A percentile compares a stretch with the other conserved stretches of the same genome.
Evolutionary conservation across 495 filamentous ascomycete genomes (phyloP).

Genomic region (Neurospora pannonica): DNA sequence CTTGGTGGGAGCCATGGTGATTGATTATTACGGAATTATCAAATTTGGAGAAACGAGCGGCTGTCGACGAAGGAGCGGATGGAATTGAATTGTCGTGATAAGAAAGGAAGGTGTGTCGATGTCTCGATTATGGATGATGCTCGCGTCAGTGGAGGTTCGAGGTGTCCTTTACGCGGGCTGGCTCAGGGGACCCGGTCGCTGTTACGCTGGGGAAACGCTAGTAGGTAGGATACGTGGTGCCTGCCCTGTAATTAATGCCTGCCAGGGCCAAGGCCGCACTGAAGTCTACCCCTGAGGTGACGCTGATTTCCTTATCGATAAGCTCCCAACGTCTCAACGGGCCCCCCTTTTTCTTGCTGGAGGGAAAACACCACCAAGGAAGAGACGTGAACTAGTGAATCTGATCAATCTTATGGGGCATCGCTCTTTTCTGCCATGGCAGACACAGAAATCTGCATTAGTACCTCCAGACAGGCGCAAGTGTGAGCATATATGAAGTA

Average conservation of each 20-base stretch:
- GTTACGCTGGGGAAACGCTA: not conserved
- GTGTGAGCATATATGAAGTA: not conserved
- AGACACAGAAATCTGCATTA: not conserved
- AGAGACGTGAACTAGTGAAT: not conserved
- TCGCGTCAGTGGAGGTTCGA: not conserved
- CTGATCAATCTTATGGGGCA: not conserved
- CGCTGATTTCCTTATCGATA: not conserved
- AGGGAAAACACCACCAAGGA: not conserved
- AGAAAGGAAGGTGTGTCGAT: not conserved
- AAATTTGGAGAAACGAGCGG: not conserved
- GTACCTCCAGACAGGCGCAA: not conserved
- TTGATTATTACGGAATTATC: not conserved
- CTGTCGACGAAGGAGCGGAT: not conserved
- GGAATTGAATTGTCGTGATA: not conserved
- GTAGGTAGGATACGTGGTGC: not conserved
- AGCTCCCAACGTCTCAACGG: not conserved
- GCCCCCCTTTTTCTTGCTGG: not conserved
- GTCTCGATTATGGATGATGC: not conserved
- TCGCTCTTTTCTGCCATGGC: not conserved
- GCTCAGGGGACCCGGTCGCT: not conserved
- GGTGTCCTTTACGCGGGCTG: not conserved
- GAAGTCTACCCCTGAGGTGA: not conserved
- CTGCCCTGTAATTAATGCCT: not conserved
- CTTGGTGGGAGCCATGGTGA: conserved; percentile 28
- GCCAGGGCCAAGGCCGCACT: not conserved